A percentile compares a stretch with the other conserved stretches of the same genome.
phyloP scores from a whole-genome alignment of 2,329 filamentous ascomycete species.

The Colletotrichum zoysiae region DNA sequence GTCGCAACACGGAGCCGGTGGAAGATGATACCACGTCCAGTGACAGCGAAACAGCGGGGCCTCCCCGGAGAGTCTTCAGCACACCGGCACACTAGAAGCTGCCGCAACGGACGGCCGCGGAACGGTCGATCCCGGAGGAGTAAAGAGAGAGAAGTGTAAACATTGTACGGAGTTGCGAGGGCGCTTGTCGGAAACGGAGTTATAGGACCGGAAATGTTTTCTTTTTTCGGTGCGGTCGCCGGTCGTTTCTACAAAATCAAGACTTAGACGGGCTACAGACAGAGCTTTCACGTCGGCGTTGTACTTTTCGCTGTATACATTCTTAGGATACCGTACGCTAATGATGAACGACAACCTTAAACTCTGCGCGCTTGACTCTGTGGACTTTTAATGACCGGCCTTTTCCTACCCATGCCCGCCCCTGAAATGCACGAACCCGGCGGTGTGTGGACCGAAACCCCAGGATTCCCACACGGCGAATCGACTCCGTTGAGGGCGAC shows the following conservation, averaged over 20 bases:
- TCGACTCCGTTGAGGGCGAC: neutral
- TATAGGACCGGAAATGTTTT: neutral
- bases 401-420: neutral
- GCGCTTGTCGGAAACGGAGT: constrained; percentile 21
- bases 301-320: constrained; percentile 26
- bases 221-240: constrained; percentile 13
- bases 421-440: too few species aligned
- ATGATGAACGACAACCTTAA: constrained; percentile 27
- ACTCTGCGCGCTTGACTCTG: neutral
- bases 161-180: constrained; percentile 21
- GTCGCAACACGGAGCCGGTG: constrained; percentile 37
- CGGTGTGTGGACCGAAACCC: neutral
- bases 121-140: neutral
- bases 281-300: constrained; percentile 23
- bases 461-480: too few species aligned
- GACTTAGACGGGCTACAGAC: constrained; percentile 25
- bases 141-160: neutral
- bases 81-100: constrained; percentile 38
- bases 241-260: constrained; percentile 19
- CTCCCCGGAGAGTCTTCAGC: constrained; percentile 33
- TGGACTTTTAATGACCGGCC: neutral
- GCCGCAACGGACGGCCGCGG: constrained; percentile 9
- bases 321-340: constrained; percentile 30
- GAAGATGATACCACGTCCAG: constrained; percentile 38
- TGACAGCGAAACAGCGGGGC: constrained; percentile 19